These are phyloP conservation scores for Fistulina hepatica DNA, from an alignment of 1,284 basidiomycete species.

Conservation along the genomic window DNA sequence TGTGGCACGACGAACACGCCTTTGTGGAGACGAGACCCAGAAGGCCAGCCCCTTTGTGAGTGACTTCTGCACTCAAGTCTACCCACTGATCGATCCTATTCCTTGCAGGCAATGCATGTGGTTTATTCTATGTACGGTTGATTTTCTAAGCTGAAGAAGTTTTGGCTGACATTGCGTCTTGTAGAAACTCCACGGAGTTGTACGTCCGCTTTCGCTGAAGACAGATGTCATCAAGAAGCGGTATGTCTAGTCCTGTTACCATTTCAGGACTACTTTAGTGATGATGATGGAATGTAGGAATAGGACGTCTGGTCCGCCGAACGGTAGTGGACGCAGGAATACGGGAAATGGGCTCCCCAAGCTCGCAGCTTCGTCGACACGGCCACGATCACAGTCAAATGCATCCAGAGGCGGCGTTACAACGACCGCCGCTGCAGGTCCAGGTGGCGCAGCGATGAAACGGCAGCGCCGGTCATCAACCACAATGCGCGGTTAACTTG, in stretches of 20 bases:
- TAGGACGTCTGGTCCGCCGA: conserved; percentile 63
- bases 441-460: conserved; percentile 46
- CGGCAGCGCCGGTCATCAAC: conserved; percentile 68
- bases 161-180: conserved; percentile 14
- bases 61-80: conserved; percentile 15
- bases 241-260: conserved; percentile 32
- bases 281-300: conserved; percentile 38
- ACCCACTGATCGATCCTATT: conserved; percentile 9
- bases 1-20: conserved; percentile 95
- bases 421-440: conserved; percentile 22
- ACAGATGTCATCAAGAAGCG: conserved; percentile 98
- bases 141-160: conserved; percentile 5
- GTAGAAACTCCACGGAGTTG: conserved; percentile 91
- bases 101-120: conserved; percentile 68
- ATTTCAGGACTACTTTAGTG: conserved; percentile 7
- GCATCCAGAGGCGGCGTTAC: conserved; percentile 36
- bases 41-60: conserved; percentile 87
- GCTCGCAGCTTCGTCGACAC: conserved; percentile 53
- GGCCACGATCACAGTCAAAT: conserved; percentile 55
- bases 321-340: conserved; percentile 47
- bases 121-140: conserved; percentile 75
- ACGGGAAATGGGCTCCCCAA: conserved; percentile 49
- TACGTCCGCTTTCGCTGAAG: conserved; percentile 87
- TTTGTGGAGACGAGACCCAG: conserved; percentile 89
- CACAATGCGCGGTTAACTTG: too few species aligned